A percentile compares a stretch with the other conserved stretches of the same genome.
Conservation (phyloP, 2,329 filamentous ascomycete species). For the Calonectria crousiana region DNA sequence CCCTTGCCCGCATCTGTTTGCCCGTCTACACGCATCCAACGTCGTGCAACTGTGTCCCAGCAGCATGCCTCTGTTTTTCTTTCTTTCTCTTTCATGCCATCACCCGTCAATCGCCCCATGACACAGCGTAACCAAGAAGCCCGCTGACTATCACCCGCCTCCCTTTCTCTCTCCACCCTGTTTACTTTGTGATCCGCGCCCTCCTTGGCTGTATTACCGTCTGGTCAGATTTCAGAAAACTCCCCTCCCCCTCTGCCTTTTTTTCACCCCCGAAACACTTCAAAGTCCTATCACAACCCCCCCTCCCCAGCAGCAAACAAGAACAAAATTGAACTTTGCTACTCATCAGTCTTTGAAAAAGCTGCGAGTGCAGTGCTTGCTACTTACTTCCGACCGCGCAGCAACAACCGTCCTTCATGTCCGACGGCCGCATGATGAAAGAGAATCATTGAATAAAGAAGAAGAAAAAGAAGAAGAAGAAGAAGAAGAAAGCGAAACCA, state of each 20-base stretch:
- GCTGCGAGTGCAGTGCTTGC: not conserved
- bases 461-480: not conserved
- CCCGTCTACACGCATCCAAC: conserved; percentile 1
- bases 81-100: not conserved
- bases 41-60: conserved; percentile 1
- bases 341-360: not conserved
- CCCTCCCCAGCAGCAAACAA: not conserved
- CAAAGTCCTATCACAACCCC: not conserved
- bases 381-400: not conserved
- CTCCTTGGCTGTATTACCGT: not conserved
- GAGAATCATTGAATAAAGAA: not conserved
- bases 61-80: not conserved
- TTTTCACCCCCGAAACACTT: not conserved
- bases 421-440: not conserved
- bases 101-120: conserved; percentile 1
- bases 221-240: not conserved
- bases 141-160: not conserved
- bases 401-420: not conserved
- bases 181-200: not conserved
- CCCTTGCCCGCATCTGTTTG: not conserved
- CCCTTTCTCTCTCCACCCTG: conserved; percentile 16
- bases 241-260: not conserved
- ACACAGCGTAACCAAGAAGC: conserved; percentile 1
- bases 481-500: not conserved
- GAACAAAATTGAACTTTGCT: not conserved